These are phyloP conservation scores for Neurospora sp. DNA, from an alignment of 2,329 filamentous ascomycete genomes.

Conservation along the genomic window DNA sequence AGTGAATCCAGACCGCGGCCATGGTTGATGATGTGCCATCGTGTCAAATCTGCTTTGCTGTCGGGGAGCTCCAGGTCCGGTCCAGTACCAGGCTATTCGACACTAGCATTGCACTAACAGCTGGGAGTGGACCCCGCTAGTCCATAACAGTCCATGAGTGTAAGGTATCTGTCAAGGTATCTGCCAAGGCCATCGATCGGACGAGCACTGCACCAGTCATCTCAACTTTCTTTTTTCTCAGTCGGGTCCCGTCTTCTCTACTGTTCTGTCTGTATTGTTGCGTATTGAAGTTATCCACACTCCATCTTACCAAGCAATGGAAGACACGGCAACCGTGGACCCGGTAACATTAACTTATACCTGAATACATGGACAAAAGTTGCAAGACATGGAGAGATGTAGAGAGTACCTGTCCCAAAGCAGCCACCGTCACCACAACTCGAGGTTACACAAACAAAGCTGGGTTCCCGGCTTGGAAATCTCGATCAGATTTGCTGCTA, in stretches of 20 bases:
- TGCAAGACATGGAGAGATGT: neutral
- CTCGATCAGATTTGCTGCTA: neutral
- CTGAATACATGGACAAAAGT: neutral
- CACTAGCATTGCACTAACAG: neutral
- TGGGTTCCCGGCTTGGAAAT: neutral
- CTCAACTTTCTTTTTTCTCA: neutral
- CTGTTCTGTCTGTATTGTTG: no score
- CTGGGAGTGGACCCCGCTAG: neutral
- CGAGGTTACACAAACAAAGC: neutral
- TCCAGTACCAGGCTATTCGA: neutral
- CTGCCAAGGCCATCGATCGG: neutral
- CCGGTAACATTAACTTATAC: neutral
- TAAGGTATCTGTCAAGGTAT: neutral
- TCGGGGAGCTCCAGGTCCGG: neutral
- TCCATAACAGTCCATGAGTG: neutral
- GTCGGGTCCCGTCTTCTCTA: neutral
- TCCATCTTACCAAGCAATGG: neutral
- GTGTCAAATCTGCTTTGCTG: neutral
- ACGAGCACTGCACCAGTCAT: neutral
- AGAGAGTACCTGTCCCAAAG: neutral
- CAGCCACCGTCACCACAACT: neutral
- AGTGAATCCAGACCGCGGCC: neutral
- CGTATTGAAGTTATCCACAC: neutral
- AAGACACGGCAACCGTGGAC: neutral
- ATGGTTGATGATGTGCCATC: neutral